phyloP scores from a whole-genome alignment of 75 land plant genomes.

The Picea sitchensis region DNA sequence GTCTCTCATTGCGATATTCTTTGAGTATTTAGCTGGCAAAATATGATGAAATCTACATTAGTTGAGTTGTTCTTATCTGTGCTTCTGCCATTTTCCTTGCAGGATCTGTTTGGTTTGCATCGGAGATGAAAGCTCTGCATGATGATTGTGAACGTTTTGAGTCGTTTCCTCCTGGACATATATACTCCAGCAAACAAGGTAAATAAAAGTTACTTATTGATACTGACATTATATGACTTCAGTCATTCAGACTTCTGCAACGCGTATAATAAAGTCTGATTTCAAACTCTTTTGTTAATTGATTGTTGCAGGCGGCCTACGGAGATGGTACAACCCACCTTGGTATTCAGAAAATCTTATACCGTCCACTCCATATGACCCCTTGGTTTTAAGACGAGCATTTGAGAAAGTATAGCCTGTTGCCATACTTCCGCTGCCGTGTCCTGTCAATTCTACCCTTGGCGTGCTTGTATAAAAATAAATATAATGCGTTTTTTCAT shows the following conservation, averaged over 20 bases:
- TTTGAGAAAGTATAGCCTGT: conserved; percentile 60
- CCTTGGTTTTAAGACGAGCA: conserved; percentile 53
- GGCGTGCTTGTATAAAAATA: neutral
- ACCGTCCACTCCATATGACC: conserved; percentile 72
- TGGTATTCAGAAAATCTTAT: conserved; percentile 58
- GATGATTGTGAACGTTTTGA: conserved; percentile 96
- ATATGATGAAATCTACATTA: too few relatives aligned
- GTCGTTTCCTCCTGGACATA: conserved; percentile 85
- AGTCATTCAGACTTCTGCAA: too few relatives aligned
- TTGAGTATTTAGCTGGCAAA: too few relatives aligned
- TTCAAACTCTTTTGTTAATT: too few relatives aligned
- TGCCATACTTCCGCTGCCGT: neutral
- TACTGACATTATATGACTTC: too few relatives aligned
- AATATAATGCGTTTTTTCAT: too few relatives aligned
- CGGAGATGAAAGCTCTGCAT: conserved; percentile 94
- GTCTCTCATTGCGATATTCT: too few relatives aligned
- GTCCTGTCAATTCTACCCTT: neutral
- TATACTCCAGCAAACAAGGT: conserved; percentile 81
- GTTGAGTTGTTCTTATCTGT: too few relatives aligned
- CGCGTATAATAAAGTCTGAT: too few relatives aligned
- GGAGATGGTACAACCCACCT: conserved; percentile 87
- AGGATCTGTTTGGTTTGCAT: conserved; percentile 90
- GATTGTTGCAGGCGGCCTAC: conserved; percentile 32
- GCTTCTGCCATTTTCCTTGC: too few relatives aligned
- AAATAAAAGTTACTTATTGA: too few relatives aligned